Conservation (phyloP, 208 protist species). For the Borovskyia barvae region DNA sequence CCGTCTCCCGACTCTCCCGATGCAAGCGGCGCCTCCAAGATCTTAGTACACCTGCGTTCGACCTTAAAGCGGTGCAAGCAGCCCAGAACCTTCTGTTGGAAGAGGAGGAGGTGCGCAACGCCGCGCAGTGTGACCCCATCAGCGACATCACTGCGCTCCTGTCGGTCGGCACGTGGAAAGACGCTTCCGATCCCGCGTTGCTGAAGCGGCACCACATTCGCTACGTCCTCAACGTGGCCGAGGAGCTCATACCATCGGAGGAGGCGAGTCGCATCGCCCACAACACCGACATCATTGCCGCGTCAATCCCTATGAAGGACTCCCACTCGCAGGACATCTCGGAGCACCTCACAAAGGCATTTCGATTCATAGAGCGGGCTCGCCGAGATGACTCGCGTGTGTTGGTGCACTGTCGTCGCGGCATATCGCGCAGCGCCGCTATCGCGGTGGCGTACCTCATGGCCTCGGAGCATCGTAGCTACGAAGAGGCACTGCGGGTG, state of each 20-base stretch:
- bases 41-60: constrained; percentile 51
- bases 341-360: constrained; percentile 54
- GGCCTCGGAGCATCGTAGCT: constrained; percentile 49
- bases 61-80: constrained; percentile 49
- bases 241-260: constrained; percentile 47
- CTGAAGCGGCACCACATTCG: constrained; percentile 47
- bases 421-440: constrained; percentile 73
- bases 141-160: constrained; percentile 60
- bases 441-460: constrained; percentile 86
- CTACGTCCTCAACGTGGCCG: constrained; percentile 80
- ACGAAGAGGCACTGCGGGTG: constrained; percentile 46
- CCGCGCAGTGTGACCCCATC: constrained; percentile 60
- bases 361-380: constrained; percentile 65
- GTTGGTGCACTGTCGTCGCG: constrained; percentile 81
- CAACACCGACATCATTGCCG: constrained; percentile 26
- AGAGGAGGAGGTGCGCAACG: constrained; percentile 53
- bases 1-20: constrained; percentile 30
- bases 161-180: constrained; percentile 74
- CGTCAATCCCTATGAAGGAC: constrained; percentile 75
- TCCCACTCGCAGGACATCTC: constrained; percentile 58
- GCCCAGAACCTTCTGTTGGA: constrained; percentile 19
- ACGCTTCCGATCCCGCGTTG: constrained; percentile 51
- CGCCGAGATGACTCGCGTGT: constrained; percentile 43
- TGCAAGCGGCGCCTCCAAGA: constrained; percentile 35
- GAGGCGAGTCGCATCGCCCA: constrained; percentile 18